Evolutionary conservation across 768 basidiomycete genomes (phyloP).

Genomic region (Agaricus sinodeliciosus): DNA sequence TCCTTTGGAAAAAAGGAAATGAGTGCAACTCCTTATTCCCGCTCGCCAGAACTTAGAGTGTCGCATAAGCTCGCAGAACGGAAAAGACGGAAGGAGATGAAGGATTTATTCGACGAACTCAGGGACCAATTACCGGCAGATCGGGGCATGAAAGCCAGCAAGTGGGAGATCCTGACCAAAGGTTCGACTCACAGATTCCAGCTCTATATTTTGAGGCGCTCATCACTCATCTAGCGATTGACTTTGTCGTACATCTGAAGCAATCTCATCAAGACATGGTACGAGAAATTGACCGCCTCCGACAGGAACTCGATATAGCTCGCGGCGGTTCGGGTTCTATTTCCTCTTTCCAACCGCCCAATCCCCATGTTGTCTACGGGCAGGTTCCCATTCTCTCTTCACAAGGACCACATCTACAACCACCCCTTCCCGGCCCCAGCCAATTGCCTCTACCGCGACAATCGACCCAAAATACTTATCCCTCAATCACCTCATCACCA

Average conservation of each 20-base stretch:
- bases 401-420: slow-evolving; percentile 40
- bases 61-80: slow-evolving; percentile 97
- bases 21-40: slow-evolving; percentile 79
- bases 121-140: slow-evolving; percentile 89
- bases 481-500: slow-evolving; percentile 2
- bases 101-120: slow-evolving; percentile 95
- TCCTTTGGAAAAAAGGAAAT: slow-evolving; percentile 41
- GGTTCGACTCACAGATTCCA: slow-evolving; percentile 39
- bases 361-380: slow-evolving; percentile 41
- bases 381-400: slow-evolving; percentile 29
- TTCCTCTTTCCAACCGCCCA: slow-evolving; percentile 43
- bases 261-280: slow-evolving; percentile 69
- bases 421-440: slow-evolving; percentile 29
- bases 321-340: slow-evolving; percentile 36
- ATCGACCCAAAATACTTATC: slow-evolving; percentile 17
- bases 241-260: slow-evolving; percentile 79
- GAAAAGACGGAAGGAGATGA: slow-evolving; percentile 98
- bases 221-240: slow-evolving; percentile 55
- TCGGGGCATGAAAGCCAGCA: slow-evolving; percentile 92
- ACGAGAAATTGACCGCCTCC: slow-evolving; percentile 71
- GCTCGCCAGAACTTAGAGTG: slow-evolving; percentile 89
- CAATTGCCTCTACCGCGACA: slow-evolving; percentile 22
- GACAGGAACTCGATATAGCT: slow-evolving; percentile 66
- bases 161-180: slow-evolving; percentile 99
- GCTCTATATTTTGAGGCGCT: neutral